Conservation (phyloP, 331 rosid species). For the Ulmus americana region DNA sequence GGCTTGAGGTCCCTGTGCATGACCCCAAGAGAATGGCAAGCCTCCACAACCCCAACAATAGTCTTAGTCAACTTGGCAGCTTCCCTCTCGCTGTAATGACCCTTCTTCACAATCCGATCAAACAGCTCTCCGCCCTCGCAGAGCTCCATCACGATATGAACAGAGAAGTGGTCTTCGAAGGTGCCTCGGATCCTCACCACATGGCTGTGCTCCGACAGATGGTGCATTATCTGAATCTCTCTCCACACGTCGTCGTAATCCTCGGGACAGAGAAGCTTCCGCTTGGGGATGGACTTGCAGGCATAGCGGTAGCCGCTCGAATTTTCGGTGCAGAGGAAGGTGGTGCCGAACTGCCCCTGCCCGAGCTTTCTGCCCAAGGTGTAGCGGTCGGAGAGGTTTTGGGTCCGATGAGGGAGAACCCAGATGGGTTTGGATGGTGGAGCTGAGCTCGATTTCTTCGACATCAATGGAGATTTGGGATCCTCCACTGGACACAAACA, state of each 20-base stretch:
- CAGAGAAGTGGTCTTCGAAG: slow-evolving; percentile 27
- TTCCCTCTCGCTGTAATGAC: slow-evolving; percentile 41
- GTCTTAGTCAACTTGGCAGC: slow-evolving; percentile 38
- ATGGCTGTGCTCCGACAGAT: slow-evolving; percentile 38
- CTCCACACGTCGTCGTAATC: slow-evolving; percentile 44
- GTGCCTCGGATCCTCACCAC: slow-evolving; percentile 40
- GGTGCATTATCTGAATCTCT: slow-evolving; percentile 55
- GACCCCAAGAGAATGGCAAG: slow-evolving; percentile 45
- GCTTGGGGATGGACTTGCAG: slow-evolving; percentile 45
- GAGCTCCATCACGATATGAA: slow-evolving; percentile 44
- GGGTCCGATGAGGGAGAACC: slow-evolving; percentile 42
- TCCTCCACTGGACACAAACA: too few species aligned
- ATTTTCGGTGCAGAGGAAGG: slow-evolving; percentile 37
- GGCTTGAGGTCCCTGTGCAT: slow-evolving; percentile 48
- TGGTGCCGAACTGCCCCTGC: slow-evolving; percentile 45
- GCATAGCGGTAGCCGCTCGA: slow-evolving; percentile 26
- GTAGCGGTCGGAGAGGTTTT: slow-evolving; percentile 35
- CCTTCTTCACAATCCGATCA: slow-evolving; percentile 41
- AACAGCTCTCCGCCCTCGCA: slow-evolving; percentile 49
- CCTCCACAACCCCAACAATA: slow-evolving; percentile 35
- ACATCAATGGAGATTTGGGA: too few species aligned
- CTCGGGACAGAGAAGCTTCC: slow-evolving; percentile 39
- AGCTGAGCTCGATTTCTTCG: slow-evolving; percentile 26
- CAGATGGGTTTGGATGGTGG: slow-evolving; percentile 29
- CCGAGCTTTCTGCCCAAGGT: slow-evolving; percentile 34